Base-by-base conservation (phyloP, 257 asterid genomes). In the Paraleonurus japonicus region DNA sequence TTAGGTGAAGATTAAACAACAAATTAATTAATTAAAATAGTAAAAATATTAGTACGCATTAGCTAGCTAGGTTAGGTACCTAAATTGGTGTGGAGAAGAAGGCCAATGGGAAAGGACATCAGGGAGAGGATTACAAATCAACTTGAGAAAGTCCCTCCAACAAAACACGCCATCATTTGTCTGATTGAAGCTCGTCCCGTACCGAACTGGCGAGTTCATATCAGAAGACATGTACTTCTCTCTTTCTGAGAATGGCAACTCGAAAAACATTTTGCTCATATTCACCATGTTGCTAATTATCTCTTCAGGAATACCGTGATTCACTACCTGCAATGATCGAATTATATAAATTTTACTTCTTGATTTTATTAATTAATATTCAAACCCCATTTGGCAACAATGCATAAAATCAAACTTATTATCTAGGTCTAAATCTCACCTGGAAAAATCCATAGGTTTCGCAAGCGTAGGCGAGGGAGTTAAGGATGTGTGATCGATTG, bases 131-230 rank as follows among this genome's bases (percentile, higher is more conserved):
- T 81, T 78, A 68, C 96, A 94, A 27, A 75, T 82, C 50, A 94
- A 63, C 87, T 94, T 94, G 57, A 94, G 88, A 68, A 94, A 91
- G 23, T 94, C 99, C 61, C 99, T 84, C 99, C 99, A 94, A 64
- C 92, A 83, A 72, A 85, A 91, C 1, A 91, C 96, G 13, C 87
- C 90, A 27, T 94, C 99, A 23, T 76, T 85, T 8, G 76, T 84
- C 81, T 94, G 97, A 70, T 94, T 94, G 78, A 87, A 94, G 77
- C 99, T 94, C 2, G 99, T 94, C 24, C 99, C 99, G 61, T 85
- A 94, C 7, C 99, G 82, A 0, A 91, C 96, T 0, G 92, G 84
- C 2, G 89, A 73, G 27, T 47, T 77, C 76, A 82, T 72, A 32
- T 94, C 96, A 0, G 85, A 48, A 4, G 92, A 78, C 99, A 94